Percentiles rank a stretch among this genome's conserved stretches.
These are phyloP conservation scores for Leccinum angustisporum DNA, from an alignment of 1,284 basidiomycete species.

Conservation along the genomic window DNA sequence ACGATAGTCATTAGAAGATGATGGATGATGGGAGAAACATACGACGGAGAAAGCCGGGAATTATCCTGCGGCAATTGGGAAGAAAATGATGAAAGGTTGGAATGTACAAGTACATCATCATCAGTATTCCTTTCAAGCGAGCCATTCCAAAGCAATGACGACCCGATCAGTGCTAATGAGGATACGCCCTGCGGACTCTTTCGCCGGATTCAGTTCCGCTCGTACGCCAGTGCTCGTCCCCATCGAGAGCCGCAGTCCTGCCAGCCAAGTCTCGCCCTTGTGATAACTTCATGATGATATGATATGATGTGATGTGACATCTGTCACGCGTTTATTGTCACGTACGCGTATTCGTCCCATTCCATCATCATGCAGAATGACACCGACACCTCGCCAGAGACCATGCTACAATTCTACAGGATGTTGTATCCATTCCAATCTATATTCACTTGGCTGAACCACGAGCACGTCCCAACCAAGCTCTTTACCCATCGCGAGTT, in stretches of 20 bases:
- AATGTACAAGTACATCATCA: slow-evolving; percentile 3
- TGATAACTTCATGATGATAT: no score
- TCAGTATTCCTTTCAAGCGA: slow-evolving; percentile 8
- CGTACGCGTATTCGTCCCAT: slow-evolving; percentile 12
- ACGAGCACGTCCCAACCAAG: slow-evolving; percentile 72
- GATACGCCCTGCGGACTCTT: background rate
- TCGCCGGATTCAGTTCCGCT: no score
- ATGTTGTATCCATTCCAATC: slow-evolving; percentile 94
- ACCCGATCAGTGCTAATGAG: slow-evolving; percentile 1
- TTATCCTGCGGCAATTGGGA: background rate
- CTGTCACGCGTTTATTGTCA: slow-evolving; percentile 25
- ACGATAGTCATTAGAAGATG: slow-evolving; percentile 54
- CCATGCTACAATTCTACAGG: slow-evolving; percentile 89
- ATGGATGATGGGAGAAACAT: background rate
- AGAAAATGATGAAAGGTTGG: background rate
- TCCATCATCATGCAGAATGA: slow-evolving; percentile 19
- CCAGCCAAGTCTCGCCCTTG: no score
- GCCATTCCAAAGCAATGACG: background rate
- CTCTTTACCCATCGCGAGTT: slow-evolving; percentile 94
- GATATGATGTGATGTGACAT: slow-evolving; percentile 7
- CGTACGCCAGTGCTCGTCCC: background rate
- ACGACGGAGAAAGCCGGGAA: slow-evolving; percentile 17
- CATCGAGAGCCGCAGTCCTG: background rate
- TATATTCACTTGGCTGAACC: slow-evolving; percentile 94
- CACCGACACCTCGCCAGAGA: slow-evolving; percentile 39